Evolutionary conservation across 2,329 filamentous ascomycete genomes (phyloP).

Genomic region (Fusarium sp.): DNA sequence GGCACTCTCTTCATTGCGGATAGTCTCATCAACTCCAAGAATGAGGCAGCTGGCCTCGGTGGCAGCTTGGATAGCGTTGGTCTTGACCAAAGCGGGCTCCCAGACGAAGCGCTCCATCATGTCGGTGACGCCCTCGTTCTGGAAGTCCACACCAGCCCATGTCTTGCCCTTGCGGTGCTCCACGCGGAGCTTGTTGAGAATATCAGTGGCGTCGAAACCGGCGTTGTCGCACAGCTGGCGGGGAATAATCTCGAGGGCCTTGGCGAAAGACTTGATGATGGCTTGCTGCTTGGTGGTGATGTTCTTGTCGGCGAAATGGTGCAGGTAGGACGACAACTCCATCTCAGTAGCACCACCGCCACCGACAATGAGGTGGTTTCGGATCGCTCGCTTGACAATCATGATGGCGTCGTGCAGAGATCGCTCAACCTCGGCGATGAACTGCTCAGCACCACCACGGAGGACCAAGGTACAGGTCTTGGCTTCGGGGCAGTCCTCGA

Average conservation of each 20-base stretch:
- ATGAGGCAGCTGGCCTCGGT: slow-evolving; percentile 97
- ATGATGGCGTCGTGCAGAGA: slow-evolving; percentile 99
- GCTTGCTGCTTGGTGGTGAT: slow-evolving; percentile 96
- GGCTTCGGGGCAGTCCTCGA: slow-evolving; percentile 93
- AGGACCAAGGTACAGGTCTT: slow-evolving; percentile 98
- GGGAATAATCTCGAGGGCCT: slow-evolving; percentile 96
- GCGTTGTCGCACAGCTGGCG: slow-evolving; percentile 98
- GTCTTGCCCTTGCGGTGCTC: slow-evolving; percentile 94
- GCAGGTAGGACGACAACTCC: slow-evolving; percentile 95
- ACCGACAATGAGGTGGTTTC: slow-evolving; percentile 94
- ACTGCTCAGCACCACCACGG: slow-evolving; percentile 96
- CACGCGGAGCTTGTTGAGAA: slow-evolving; percentile 94
- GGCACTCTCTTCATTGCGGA: slow-evolving; percentile 95
- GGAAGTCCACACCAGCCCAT: slow-evolving; percentile 97
- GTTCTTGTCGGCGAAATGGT: slow-evolving; percentile 92
- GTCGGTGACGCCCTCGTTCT: slow-evolving; percentile 90
- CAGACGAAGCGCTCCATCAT: slow-evolving; percentile 98
- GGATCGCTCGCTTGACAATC: slow-evolving; percentile 98
- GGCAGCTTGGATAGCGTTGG: slow-evolving; percentile 96
- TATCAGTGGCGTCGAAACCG: slow-evolving; percentile 97
- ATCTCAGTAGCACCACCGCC: slow-evolving; percentile 97
- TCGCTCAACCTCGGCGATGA: slow-evolving; percentile 98
- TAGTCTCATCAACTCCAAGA: slow-evolving; percentile 96
- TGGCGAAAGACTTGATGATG: slow-evolving; percentile 98
- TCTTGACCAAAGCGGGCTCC: slow-evolving; percentile 96